phyloP scores from a whole-genome alignment of 1,284 basidiomycete species.

The Ceratobasidium papillatum region DNA sequence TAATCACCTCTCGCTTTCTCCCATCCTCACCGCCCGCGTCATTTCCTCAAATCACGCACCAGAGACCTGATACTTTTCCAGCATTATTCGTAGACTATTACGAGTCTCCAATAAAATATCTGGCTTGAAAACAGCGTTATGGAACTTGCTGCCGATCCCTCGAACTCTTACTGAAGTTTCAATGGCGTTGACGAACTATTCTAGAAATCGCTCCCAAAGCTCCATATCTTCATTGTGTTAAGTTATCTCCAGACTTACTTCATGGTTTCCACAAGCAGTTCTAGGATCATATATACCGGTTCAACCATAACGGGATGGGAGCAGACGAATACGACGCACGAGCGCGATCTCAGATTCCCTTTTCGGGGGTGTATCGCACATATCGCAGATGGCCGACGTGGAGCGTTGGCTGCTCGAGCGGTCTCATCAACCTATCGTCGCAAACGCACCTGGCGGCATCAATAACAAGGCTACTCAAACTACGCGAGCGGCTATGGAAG shows the following conservation, averaged over 20 bases:
- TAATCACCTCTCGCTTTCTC: not conserved
- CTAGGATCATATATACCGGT: slow-evolving; percentile 36
- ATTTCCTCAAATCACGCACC: too few species aligned
- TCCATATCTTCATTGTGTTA: slow-evolving; percentile 23
- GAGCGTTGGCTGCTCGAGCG: slow-evolving; percentile 36
- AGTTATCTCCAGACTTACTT: slow-evolving; percentile 28
- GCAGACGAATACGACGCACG: slow-evolving; percentile 22
- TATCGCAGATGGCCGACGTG: slow-evolving; percentile 29
- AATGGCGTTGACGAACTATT: slow-evolving; percentile 38
- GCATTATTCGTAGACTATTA: too few species aligned
- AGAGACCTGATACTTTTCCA: too few species aligned
- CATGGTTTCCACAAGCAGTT: slow-evolving; percentile 39
- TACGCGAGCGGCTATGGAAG: slow-evolving; percentile 15
- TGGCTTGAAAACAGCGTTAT: too few species aligned
- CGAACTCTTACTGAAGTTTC: too few species aligned
- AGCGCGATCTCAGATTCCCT: not conserved
- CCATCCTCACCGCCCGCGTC: too few species aligned
- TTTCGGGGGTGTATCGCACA: slow-evolving; percentile 28
- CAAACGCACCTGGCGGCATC: slow-evolving; percentile 31
- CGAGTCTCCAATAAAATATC: too few species aligned
- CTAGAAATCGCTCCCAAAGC: slow-evolving; percentile 9
- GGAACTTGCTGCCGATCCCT: not conserved
- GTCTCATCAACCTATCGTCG: slow-evolving; percentile 11
- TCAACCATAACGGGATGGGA: slow-evolving; percentile 21
- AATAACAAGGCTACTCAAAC: slow-evolving; percentile 25